phyloP scores from a whole-genome alignment of 805 yeast species.

The Lipomyces starkeyi region DNA sequence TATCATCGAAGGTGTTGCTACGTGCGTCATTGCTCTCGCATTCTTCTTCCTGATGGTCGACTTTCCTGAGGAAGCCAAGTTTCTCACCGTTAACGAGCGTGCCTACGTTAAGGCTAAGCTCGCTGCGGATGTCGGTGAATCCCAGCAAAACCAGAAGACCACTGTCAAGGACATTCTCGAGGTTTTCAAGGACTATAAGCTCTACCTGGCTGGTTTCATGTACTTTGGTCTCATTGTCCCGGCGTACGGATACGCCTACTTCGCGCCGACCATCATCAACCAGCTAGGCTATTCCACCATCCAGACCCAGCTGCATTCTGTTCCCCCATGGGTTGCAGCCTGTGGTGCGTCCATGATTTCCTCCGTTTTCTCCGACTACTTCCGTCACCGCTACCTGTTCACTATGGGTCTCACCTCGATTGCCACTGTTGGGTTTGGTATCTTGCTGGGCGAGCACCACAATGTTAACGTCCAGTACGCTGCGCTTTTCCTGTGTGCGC shows the following conservation, averaged over 20 bases:
- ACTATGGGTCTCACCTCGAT: slow-evolving; percentile 42
- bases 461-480: slow-evolving; percentile 59
- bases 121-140: slow-evolving; percentile 56
- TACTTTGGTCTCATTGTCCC: slow-evolving; percentile 73
- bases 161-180: slow-evolving; percentile 53
- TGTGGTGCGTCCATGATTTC: slow-evolving; percentile 67
- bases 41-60: slow-evolving; percentile 63
- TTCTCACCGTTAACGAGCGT: slow-evolving; percentile 59
- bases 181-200: slow-evolving; percentile 64
- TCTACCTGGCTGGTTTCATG: slow-evolving; percentile 63
- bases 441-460: slow-evolving; percentile 56
- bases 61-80: slow-evolving; percentile 72
- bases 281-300: slow-evolving; percentile 70
- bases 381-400: slow-evolving; percentile 48
- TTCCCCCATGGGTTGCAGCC: slow-evolving; percentile 84
- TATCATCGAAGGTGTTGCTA: slow-evolving; percentile 57
- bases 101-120: slow-evolving; percentile 63
- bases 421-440: slow-evolving; percentile 60
- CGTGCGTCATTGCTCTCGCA: slow-evolving; percentile 46
- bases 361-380: slow-evolving; percentile 68
- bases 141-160: slow-evolving; percentile 56
- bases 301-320: slow-evolving; percentile 78
- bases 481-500: slow-evolving; percentile 65
- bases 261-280: slow-evolving; percentile 69
- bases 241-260: slow-evolving; percentile 77